Base-by-base conservation (phyloP, 208 protist genomes). In the Phytomonas francai region DNA sequence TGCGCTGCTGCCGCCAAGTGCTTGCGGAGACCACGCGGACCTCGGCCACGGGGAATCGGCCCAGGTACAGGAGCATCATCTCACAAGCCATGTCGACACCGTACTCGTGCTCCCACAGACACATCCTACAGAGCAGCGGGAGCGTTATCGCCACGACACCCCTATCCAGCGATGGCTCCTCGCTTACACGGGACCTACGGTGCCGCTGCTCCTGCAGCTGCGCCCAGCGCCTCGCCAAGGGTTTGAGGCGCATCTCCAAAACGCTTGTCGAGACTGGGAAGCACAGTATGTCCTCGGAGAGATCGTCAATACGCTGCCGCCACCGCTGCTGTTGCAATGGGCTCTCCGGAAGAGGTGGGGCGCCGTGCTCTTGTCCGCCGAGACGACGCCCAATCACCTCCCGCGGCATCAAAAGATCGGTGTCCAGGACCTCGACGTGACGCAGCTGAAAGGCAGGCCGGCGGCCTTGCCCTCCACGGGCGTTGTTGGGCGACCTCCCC, bases 91-190 rank as follows among this genome's bases (percentile, higher is more conserved):
- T 68, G 22, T 19, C 32, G 3, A 25, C 64, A 3, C 82, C 82
- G 63, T 84, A 91, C 74, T 91, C 85, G 58, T 87, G 77, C 27
- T 81, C 76, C 83, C 85, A 91, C 61, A 91, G 54, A 27, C 63
- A 71, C 3, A 84, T 30, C 36, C 73, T 36, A 45, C 60, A 74
- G 28, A 85, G 73, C 33, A 80, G 45, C 25, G 63, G 63, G 31
- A 90, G 59, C 6, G 76, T 85, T 61, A 86, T 39, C 31, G 45
- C 45, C 45, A 19, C 45, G 19, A 19, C 16, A n/a, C 19, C 16
- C 45, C 16, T 56, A 56, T 14, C 45, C 45, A 14, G 45, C 45
- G 45, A 16, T 19, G 63, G 27, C 28, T 42, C 19, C 33, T 9
- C 16, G 34, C 51, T 19, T 39, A 8, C 42, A 31, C 36, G 27